phyloP scores from a whole-genome alignment of 306 rosid genomes.

The Macrotyloma uniflorum region DNA sequence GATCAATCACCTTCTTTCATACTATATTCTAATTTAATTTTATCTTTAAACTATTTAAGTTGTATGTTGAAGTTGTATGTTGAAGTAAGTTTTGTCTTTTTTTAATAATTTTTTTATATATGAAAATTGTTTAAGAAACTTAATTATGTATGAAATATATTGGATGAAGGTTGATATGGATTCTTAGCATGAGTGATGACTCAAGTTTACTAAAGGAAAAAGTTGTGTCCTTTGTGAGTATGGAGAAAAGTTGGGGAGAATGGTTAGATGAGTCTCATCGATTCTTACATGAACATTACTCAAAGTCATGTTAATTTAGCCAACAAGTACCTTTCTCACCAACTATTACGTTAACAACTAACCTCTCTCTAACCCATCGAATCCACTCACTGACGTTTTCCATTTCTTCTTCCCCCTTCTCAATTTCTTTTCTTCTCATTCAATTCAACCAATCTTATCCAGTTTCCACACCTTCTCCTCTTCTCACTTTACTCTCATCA shows the following conservation, averaged over 20 bases:
- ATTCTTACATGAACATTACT: slow-evolving; percentile 33
- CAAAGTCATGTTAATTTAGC: slow-evolving; percentile 39
- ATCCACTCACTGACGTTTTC: slow-evolving; percentile 36
- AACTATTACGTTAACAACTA: slow-evolving; percentile 28
- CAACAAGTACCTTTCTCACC: slow-evolving; percentile 49
- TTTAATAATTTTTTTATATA: too few relatives aligned
- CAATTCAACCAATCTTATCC: slow-evolving; percentile 8
- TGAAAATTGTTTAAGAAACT: too few relatives aligned
- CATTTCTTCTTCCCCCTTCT: neutral
- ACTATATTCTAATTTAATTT: too few relatives aligned
- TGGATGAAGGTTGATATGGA: neutral
- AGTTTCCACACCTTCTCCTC: neutral
- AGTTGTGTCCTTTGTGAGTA: neutral
- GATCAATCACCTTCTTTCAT: too few relatives aligned
- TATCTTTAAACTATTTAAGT: too few relatives aligned
- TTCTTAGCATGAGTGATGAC: neutral
- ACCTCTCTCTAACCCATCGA: slow-evolving; percentile 14
- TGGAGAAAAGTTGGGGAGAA: neutral
- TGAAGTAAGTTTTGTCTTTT: too few relatives aligned
- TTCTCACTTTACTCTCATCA: neutral
- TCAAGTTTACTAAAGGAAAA: slow-evolving; percentile 24
- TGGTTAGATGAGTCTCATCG: neutral
- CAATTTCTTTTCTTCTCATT: slow-evolving; percentile 1
- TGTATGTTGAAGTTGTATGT: too few relatives aligned
- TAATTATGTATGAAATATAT: too few relatives aligned